These are phyloP conservation scores for Gossypium trilobum DNA, from an alignment of 441 rosid species.

Conservation along the genomic window DNA sequence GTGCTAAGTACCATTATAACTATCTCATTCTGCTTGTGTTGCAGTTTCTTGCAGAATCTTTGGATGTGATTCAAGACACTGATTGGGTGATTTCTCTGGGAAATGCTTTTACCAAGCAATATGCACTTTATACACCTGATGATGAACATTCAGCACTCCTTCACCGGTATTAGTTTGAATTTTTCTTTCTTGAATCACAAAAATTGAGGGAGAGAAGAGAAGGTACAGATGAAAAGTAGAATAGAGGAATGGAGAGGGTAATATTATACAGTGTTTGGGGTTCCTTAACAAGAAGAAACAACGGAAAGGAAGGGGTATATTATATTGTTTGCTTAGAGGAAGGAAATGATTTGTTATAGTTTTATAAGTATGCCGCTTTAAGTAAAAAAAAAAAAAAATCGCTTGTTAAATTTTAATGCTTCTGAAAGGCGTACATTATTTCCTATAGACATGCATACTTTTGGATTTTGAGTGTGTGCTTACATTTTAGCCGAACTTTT, in stretches of 20 bases:
- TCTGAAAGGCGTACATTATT: neutral
- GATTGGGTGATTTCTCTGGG: slow-evolving; percentile 89
- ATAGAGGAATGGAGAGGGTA: neutral
- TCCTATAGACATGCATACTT: neutral
- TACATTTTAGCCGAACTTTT: neutral
- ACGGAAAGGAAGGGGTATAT: neutral
- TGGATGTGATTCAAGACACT: slow-evolving; percentile 84
- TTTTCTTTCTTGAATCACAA: slow-evolving; percentile 11
- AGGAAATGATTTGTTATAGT: neutral
- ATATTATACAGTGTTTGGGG: neutral
- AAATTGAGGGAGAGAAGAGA: neutral
- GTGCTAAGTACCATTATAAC: neutral
- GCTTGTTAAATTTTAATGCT: neutral
- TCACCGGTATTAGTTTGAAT: slow-evolving; percentile 50
- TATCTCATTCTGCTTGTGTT: slow-evolving; percentile 22
- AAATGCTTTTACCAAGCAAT: slow-evolving; percentile 77
- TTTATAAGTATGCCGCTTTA: neutral
- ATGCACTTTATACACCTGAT: slow-evolving; percentile 58
- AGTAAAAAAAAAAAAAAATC: neutral
- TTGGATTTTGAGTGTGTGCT: neutral
- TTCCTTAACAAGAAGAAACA: neutral
- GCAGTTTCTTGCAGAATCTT: slow-evolving; percentile 94
- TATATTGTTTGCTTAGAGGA: neutral
- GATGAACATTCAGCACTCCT: slow-evolving; percentile 94
- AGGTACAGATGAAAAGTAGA: neutral